Conservation (phyloP, 1,284 basidiomycete species). For the Naganishia sp. region DNA sequence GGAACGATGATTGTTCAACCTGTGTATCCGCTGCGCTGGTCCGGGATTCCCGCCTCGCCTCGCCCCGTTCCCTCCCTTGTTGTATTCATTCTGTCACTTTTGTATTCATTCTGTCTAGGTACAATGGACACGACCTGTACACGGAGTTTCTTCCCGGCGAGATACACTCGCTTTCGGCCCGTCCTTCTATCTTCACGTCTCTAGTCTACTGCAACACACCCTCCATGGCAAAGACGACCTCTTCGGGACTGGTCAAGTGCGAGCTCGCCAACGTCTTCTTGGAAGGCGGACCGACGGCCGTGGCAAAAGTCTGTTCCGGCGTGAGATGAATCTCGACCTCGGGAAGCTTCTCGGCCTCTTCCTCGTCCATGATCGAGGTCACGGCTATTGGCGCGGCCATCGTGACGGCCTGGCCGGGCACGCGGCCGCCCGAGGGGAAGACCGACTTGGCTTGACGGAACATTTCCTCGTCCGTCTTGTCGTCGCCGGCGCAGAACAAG, state of each 20-base stretch:
- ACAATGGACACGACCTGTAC: not conserved
- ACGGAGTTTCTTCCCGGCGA: not conserved
- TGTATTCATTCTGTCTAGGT: not conserved
- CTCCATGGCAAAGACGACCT: slow-evolving; percentile 33
- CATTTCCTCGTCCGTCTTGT: slow-evolving; percentile 99
- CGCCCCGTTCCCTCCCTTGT: too few relatives aligned
- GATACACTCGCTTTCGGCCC: not conserved
- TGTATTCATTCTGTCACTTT: not conserved
- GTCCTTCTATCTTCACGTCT: not conserved
- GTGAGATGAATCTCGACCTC: slow-evolving; percentile 67
- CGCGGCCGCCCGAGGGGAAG: slow-evolving; percentile 55
- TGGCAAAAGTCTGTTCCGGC: slow-evolving; percentile 77
- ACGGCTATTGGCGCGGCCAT: slow-evolving; percentile 75
- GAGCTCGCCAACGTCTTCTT: slow-evolving; percentile 85
- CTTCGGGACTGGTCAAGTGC: slow-evolving; percentile 69
- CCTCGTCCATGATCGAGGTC: slow-evolving; percentile 56
- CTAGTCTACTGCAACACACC: slow-evolving; percentile 19
- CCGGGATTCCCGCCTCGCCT: too few relatives aligned
- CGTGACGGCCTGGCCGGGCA: slow-evolving; percentile 50
- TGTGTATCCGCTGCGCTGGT: too few relatives aligned
- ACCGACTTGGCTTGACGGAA: slow-evolving; percentile 73
- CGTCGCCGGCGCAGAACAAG: slow-evolving; percentile 95
- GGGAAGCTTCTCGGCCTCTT: slow-evolving; percentile 51
- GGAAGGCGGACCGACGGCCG: slow-evolving; percentile 78
- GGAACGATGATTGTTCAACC: too few relatives aligned